Evolutionary conservation across 306 rosid genomes (phyloP).

Genomic region (Medicago truncatula): MtrunA17r5.0-ANR NC_053048.1:30388001-30388500

Average conservation of each 20-base stretch:
- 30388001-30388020: neutral
- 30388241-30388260: conserved; percentile 44
- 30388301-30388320: neutral
- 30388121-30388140: conserved; percentile 51
- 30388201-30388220: conserved; percentile 54
- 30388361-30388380: neutral
- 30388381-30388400: neutral
- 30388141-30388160: conserved; percentile 49
- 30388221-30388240: conserved; percentile 46
- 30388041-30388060: neutral
- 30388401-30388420: too few species aligned
- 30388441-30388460: neutral
- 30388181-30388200: conserved; percentile 58
- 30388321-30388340: neutral
- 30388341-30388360: conserved; percentile 8
- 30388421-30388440: neutral
- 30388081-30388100: neutral
- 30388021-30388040: neutral
- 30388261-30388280: neutral
- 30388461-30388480: neutral
- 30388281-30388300: neutral
- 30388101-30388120: neutral
- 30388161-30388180: conserved; percentile 60
- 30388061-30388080: neutral
- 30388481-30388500: neutral